phyloP scores from a whole-genome alignment of 1,139 yeast species.

The Taphrina populina region DNA sequence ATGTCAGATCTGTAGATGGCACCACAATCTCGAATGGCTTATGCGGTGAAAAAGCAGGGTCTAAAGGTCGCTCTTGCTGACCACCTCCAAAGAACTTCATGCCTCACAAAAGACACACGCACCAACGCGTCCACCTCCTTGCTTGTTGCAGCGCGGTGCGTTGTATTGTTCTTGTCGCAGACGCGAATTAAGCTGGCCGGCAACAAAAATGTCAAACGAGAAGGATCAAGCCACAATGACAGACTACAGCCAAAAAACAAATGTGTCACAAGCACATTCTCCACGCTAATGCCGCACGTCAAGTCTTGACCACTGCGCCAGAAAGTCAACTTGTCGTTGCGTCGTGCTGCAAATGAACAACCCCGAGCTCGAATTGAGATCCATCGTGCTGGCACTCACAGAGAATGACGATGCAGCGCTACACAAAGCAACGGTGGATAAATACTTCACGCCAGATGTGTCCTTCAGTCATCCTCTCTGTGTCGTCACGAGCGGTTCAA shows the following conservation, averaged over 20 bases:
- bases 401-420: constrained; percentile 19
- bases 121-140: neutral
- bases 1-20: constrained; percentile 11
- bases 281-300: too few species aligned
- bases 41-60: constrained; percentile 3
- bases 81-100: constrained; percentile 15
- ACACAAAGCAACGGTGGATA: constrained; percentile 24
- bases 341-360: constrained; percentile 17
- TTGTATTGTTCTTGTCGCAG: too few species aligned
- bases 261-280: too few species aligned
- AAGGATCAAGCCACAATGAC: too few species aligned
- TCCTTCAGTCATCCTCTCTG: constrained; percentile 23
- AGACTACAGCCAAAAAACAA: too few species aligned
- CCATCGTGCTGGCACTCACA: constrained; percentile 9
- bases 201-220: too few species aligned
- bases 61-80: constrained; percentile 1
- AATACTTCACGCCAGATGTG: constrained; percentile 15
- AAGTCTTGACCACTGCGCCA: too few species aligned
- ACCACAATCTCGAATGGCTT: neutral
- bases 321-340: too few species aligned
- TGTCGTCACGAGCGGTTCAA: constrained; percentile 10
- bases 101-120: too few species aligned
- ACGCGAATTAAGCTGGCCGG: too few species aligned
- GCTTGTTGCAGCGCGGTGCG: neutral
- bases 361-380: constrained; percentile 15